phyloP scores from a whole-genome alignment of 176 grass and related monocot species.

The Miscanthus lutarioriparius region DNA sequence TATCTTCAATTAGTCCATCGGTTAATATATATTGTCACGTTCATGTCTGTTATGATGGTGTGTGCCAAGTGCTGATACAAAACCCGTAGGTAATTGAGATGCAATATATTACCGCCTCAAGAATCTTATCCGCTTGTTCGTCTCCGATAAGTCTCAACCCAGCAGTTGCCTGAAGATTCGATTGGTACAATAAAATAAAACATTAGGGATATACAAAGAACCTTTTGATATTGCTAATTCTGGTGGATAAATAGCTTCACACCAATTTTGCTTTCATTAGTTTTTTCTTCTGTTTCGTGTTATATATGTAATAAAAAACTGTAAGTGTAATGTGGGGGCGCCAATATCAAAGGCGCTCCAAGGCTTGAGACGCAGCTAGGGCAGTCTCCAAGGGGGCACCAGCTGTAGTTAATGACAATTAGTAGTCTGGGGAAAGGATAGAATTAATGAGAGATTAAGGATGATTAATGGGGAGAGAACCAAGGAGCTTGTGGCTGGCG shows the following conservation, averaged over 20 bases:
- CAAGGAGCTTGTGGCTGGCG: too few species aligned
- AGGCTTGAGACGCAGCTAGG: too few species aligned
- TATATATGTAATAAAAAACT: background rate
- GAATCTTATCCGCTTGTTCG: background rate
- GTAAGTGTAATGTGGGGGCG: too few species aligned
- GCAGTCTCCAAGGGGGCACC: too few species aligned
- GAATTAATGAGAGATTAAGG: too few species aligned
- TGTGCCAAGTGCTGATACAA: background rate
- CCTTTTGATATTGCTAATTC: background rate
- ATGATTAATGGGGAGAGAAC: too few species aligned
- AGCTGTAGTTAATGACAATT: too few species aligned
- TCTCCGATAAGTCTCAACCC: background rate
- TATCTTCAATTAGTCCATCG: background rate
- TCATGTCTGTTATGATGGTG: background rate
- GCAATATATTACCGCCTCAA: background rate
- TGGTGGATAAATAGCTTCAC: background rate
- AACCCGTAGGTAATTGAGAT: background rate
- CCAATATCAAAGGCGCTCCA: too few species aligned
- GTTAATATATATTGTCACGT: background rate
- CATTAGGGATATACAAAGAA: background rate
- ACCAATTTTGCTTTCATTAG: background rate
- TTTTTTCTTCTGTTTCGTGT: background rate
- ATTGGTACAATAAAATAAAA: background rate
- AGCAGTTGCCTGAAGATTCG: background rate
- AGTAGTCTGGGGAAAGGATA: too few species aligned